Evolutionary conservation across 2,329 filamentous ascomycete genomes (phyloP), one percentile per base, ranked within the genome.

Genomic region (Canariomyces notabilis): DNA sequence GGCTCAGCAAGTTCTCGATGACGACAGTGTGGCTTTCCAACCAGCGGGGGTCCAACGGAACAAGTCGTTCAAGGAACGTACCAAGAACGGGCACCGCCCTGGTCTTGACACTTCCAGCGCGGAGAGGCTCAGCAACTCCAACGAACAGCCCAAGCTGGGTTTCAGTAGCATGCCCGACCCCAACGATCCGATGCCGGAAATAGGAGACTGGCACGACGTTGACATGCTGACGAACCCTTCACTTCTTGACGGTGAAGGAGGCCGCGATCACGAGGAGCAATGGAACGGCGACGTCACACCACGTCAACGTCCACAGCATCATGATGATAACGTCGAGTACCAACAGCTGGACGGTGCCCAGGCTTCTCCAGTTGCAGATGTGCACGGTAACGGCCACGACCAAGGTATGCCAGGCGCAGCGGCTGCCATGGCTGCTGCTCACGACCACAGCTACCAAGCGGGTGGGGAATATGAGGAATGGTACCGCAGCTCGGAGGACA

Each of bases 141-240:
- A 65, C 37, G 72, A 76, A 5, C 62, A 68, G 12, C 70, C 73
- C 1, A 75, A 77, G 56, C 72, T 94, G 73, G 77, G 76, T 33
- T 79, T 84, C 35, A 89, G 76, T 61, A 84, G 82, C 37, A 63
- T 90, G 50, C 88, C 88, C 3, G 76, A 83, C 53, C 67, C 78
- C 29, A 68, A 82, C 46, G 74, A 90, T 56, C 84, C 85, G 5
- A 79, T 90, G 71, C 87, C 85, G 0, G 89, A 90, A 60, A 82
- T 87, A 58, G 88, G 85, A 4, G 85, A 87, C 54, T 70, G 66
- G 41, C 69, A 73, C 48, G 72, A 76, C 9, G 76, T 80, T 31
- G 89, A 94, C 51, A 76, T 88, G 14, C 83, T 80, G 37, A 95
- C 89, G 15, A 94, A 94, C 60, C 89, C 89, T 2, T 95, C 90